Conservation (phyloP, 164 flowering plant species). For the Dillenia turbinata region DNA sequence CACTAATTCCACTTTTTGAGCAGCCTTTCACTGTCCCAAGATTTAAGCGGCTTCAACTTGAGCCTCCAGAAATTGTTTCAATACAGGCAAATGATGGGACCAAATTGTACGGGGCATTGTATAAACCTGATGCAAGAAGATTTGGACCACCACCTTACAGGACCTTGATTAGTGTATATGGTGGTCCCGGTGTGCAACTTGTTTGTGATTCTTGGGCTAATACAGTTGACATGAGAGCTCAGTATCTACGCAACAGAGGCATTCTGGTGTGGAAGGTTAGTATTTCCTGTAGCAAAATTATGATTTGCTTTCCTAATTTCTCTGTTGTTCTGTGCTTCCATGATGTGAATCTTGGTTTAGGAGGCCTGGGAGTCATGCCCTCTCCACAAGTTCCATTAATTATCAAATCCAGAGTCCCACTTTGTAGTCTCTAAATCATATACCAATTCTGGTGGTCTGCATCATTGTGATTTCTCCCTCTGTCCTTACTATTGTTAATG, state of each 20-base stretch:
- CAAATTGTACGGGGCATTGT: constrained; percentile 62
- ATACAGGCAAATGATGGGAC: constrained; percentile 74
- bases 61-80: constrained; percentile 71
- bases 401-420: no score
- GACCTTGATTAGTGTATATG: constrained; percentile 79
- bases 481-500: no score
- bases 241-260: constrained; percentile 79
- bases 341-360: no score
- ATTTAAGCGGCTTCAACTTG: constrained; percentile 57
- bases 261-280: constrained; percentile 92
- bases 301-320: no score
- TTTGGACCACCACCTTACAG: constrained; percentile 94
- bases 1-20: constrained; percentile 57
- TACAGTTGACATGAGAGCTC: constrained; percentile 95
- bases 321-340: not conserved
- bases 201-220: constrained; percentile 82
- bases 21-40: constrained; percentile 48
- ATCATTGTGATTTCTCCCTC: no score
- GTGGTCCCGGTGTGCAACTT: constrained; percentile 83
- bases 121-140: constrained; percentile 61
- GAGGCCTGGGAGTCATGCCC: no score
- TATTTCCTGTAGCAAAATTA: not conserved
- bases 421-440: no score
- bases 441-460: no score
- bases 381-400: no score